Evolutionary conservation across 352 stramenopile genomes (phyloP), one percentile per base, ranked within the genome.

Genomic region (Phytophthora fragariae): DNA sequence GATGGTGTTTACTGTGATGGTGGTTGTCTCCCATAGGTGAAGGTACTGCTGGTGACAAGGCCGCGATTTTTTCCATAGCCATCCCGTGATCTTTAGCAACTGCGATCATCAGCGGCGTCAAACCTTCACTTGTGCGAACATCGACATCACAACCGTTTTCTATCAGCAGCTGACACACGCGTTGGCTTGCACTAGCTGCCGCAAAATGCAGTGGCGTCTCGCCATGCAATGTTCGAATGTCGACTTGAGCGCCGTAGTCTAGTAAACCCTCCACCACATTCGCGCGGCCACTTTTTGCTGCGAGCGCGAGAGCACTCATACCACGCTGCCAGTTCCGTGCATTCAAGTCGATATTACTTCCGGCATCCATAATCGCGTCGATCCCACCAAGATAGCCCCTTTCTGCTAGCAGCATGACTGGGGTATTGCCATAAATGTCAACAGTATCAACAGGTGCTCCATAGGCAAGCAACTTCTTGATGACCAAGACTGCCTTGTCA

Each of bases 351-450:
- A 96, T 64, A 58, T 92, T 84, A 10, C 82, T 81, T 49, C 86
- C 86, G 11, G 81, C 75, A 62, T 95, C 88, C 37, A 97, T 80
- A 12, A 97, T 79, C 2, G 84, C 77, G 62, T 96, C 89, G 17
- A 97, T 84, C 52, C 82, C 90, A 29, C 85, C 79, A 12, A 96
- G 72, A 35, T 83, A 90, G 0, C 89, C 90, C 60, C 84, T 89
- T 71, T 89, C 83, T 7, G 88, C 86, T 1, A 96, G 72, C 19
- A 97, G 75, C 88, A 96, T 93, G 6, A 95, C 59, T 12, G 89
- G 86, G 1, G 86, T 97, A 41, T 94, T 93, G 33, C 90, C 90
- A 66, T 92, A 97, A 33, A 93, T 91, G 57, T 97, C 90, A 12
- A 88, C 76, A 27, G 73, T 80, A 55, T 96, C 84, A 8, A 94